A percentile compares a stretch with the other conserved stretches of the same genome.
These are phyloP conservation scores for Rhizopogon vesiculosus DNA, from an alignment of 768 basidiomycete species.

Conservation along the genomic window DNA sequence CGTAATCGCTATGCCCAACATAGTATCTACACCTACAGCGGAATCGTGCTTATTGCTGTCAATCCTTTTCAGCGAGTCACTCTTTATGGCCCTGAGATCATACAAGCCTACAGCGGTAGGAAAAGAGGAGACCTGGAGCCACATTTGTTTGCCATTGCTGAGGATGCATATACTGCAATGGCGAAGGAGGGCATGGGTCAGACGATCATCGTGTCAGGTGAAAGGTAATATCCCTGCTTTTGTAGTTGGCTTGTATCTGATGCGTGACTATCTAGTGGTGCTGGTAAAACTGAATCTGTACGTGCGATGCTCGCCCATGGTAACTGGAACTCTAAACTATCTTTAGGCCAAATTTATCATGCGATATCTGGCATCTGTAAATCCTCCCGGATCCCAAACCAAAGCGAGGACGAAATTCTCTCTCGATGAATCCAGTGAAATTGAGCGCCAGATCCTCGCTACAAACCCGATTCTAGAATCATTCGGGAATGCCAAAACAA, in stretches of 20 bases:
- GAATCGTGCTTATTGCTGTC: conserved; percentile 97
- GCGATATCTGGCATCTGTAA: conserved; percentile 97
- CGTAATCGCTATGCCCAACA: conserved; percentile 95
- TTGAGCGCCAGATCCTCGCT: conserved; percentile 94
- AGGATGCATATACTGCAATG: conserved; percentile 99
- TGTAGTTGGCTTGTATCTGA: neutral
- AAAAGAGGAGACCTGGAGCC: conserved; percentile 94
- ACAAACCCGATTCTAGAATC: conserved; percentile 99
- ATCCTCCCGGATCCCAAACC: conserved; percentile 63
- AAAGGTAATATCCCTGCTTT: conserved; percentile 57
- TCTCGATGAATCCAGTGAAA: conserved; percentile 86
- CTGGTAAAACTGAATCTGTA: conserved; percentile 98
- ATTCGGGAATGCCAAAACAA: conserved; percentile 99
- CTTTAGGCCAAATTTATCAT: conserved; percentile 95
- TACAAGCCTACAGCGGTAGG: conserved; percentile 92
- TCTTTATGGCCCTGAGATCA: conserved; percentile 94
- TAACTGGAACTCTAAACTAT: conserved; percentile 1
- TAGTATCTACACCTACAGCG: conserved; percentile 98
- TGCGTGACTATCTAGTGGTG: conserved; percentile 61
- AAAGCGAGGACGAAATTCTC: conserved; percentile 68
- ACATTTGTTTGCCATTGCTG: conserved; percentile 97
- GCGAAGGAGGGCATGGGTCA: conserved; percentile 90
- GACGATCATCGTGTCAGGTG: conserved; percentile 98
- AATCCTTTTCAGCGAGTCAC: conserved; percentile 98
- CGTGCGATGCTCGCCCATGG: conserved; percentile 18